Conservation (phyloP, 805 yeast species). For the Candida berthetii region DNA sequence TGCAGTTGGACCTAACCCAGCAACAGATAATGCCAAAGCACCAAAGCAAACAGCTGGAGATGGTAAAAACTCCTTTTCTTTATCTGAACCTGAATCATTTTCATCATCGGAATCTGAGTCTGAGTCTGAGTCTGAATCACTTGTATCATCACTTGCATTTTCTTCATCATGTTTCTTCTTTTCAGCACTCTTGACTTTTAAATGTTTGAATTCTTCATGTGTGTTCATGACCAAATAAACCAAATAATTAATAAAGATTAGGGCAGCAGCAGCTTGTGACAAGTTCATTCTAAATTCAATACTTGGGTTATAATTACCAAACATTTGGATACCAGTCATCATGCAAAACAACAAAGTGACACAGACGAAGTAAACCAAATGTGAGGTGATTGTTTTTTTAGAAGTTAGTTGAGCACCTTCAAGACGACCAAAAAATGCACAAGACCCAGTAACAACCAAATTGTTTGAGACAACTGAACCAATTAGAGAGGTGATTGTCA, state of each 20-base stretch:
- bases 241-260: conserved; percentile 14
- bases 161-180: conserved; percentile 6
- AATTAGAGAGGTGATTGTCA: conserved; percentile 43
- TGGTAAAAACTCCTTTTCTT: conserved; percentile 6
- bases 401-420: conserved; percentile 9
- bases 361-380: conserved; percentile 14
- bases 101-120: not conserved
- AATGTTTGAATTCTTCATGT: conserved; percentile 14
- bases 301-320: conserved; percentile 7
- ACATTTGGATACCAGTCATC: conserved; percentile 13
- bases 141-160: not conserved
- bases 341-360: conserved; percentile 10
- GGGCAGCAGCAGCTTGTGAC: conserved; percentile 14
- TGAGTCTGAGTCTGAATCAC: not conserved
- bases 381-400: conserved; percentile 11
- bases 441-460: conserved; percentile 25
- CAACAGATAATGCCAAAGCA: conserved; percentile 13
- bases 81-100: conserved; percentile 1
- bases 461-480: conserved; percentile 41
- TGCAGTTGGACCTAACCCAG: conserved; percentile 16
- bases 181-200: conserved; percentile 5
- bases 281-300: conserved; percentile 13
- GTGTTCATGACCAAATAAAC: conserved; percentile 14
- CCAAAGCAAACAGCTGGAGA: conserved; percentile 14
- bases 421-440: conserved; percentile 17